These are phyloP conservation scores for Cercospora zeina DNA, from an alignment of 2,329 filamentous ascomycete genomes.

Conservation along the genomic window DNA sequence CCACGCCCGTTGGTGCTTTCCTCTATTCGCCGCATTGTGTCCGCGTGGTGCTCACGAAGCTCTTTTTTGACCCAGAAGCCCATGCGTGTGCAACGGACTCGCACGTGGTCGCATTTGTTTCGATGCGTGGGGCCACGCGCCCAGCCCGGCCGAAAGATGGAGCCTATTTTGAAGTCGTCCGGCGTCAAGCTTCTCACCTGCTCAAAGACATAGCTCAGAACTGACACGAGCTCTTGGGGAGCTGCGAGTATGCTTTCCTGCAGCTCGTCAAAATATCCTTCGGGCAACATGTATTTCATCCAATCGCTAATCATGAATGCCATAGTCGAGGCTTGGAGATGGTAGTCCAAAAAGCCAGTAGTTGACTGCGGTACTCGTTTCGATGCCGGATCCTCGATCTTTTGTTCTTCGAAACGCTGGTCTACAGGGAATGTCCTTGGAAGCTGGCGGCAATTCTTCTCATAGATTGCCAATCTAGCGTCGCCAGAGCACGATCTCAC, in stretches of 20 bases:
- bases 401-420: background rate
- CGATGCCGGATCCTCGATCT: background rate
- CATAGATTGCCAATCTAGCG: background rate
- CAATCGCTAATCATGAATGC: background rate
- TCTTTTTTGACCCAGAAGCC: background rate
- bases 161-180: background rate
- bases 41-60: too few species aligned
- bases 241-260: background rate
- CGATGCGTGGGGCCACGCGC: background rate
- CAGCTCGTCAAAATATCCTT: background rate
- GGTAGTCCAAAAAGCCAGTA: background rate
- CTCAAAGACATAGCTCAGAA: background rate
- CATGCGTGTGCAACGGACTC: background rate
- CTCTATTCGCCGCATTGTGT: background rate
- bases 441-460: background rate
- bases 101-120: background rate
- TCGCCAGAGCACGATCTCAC: background rate
- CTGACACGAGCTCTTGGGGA: background rate
- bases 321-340: background rate
- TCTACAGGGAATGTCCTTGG: background rate
- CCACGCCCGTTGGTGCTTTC: background rate
- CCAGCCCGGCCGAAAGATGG: background rate
- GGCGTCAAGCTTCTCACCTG: background rate
- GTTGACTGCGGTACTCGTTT: background rate
- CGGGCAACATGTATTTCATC: background rate